These are phyloP conservation scores for Linum usitatissimum DNA, from an alignment of 345 rosid species.

Conservation along the genomic window DNA sequence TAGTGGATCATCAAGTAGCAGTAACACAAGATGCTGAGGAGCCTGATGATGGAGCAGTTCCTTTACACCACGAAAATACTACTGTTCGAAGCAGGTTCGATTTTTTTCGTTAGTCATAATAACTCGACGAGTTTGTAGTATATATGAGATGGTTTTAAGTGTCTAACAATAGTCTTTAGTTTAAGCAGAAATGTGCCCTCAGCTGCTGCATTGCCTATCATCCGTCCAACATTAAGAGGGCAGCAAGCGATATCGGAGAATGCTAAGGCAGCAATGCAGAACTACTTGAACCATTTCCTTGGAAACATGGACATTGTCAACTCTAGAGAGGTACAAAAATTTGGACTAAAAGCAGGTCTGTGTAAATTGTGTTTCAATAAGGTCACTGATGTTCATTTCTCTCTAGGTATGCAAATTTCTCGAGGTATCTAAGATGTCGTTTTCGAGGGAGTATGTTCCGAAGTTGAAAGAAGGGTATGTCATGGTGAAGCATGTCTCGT, in stretches of 20 bases:
- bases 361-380: no score
- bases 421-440: slow-evolving; percentile 84
- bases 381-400: no score
- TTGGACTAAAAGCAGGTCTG: no score
- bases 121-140: not conserved
- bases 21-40: slow-evolving; percentile 81
- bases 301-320: slow-evolving; percentile 81
- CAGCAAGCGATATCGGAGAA: slow-evolving; percentile 54
- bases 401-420: slow-evolving; percentile 78
- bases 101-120: not conserved
- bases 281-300: slow-evolving; percentile 74
- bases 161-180: slow-evolving; percentile 1
- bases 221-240: slow-evolving; percentile 58
- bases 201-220: slow-evolving; percentile 57
- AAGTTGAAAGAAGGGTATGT: slow-evolving; percentile 90
- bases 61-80: slow-evolving; percentile 45
- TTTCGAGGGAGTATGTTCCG: slow-evolving; percentile 65
- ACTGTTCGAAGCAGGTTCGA: slow-evolving; percentile 50
- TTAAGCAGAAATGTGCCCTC: slow-evolving; percentile 65
- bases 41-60: slow-evolving; percentile 82
- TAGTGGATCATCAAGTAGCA: slow-evolving; percentile 54
- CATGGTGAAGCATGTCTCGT: slow-evolving; percentile 53
- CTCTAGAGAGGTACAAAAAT: slow-evolving; percentile 58
- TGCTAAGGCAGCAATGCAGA: slow-evolving; percentile 81
- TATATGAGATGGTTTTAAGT: not conserved